phyloP scores from a whole-genome alignment of 495 filamentous ascomycete genomes.

The Staphylotrichum longicolle region DNA sequence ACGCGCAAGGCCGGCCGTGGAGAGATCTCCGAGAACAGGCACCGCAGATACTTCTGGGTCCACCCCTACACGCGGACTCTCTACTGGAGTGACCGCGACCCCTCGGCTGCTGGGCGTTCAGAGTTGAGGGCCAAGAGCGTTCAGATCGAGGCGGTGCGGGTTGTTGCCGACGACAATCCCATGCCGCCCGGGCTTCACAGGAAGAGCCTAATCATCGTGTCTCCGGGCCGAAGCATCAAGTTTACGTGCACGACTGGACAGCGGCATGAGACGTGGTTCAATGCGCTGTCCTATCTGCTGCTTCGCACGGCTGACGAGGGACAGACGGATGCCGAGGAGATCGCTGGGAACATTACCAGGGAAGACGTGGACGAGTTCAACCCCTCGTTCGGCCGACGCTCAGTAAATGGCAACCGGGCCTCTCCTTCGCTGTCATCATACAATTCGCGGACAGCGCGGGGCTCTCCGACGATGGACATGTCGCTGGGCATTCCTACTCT shows the following conservation, averaged over 20 bases:
- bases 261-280: conserved; percentile 98
- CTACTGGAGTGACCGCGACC: conserved; percentile 95
- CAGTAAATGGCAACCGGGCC: conserved; percentile 40
- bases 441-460: conserved; percentile 65
- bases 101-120: conserved; percentile 67
- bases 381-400: conserved; percentile 58
- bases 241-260: conserved; percentile 93
- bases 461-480: conserved; percentile 49
- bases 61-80: conserved; percentile 95
- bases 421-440: conserved; percentile 79
- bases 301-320: conserved; percentile 64
- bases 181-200: conserved; percentile 91
- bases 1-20: conserved; percentile 85
- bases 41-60: conserved; percentile 97
- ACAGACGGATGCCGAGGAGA: conserved; percentile 56
- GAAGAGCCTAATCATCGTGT: conserved; percentile 86
- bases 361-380: conserved; percentile 93
- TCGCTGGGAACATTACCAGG: conserved; percentile 56
- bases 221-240: conserved; percentile 81
- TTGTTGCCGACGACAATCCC: conserved; percentile 94
- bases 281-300: conserved; percentile 89
- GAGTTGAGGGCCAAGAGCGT: conserved; percentile 93
- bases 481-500: conserved; percentile 47
- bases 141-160: conserved; percentile 85
- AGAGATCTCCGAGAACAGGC: conserved; percentile 81